Evolutionary conservation across 2,329 filamentous ascomycete genomes (phyloP).

Genomic region (Coleophoma crateriformis): DNA sequence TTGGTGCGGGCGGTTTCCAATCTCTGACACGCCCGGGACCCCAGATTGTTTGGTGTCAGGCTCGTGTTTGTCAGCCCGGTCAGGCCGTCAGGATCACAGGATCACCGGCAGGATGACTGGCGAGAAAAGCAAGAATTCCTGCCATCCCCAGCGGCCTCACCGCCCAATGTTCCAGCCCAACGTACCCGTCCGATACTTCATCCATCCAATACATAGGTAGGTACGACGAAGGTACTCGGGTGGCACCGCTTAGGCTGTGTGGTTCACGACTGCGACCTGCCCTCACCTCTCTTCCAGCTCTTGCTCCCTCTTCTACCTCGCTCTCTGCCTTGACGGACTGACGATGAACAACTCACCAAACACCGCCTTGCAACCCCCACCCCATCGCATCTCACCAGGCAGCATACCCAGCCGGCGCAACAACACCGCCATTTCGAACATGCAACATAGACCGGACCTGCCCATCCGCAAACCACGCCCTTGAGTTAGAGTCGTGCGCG

Average conservation of each 20-base stretch:
- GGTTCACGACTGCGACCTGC: background rate
- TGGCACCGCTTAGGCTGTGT: too few relatives aligned
- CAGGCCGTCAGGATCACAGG: too few relatives aligned
- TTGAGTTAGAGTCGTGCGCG: background rate
- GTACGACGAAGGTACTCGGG: too few relatives aligned
- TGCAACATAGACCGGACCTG: constrained; percentile 6
- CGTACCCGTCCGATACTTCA: too few relatives aligned
- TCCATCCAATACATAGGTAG: too few relatives aligned
- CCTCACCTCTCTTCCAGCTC: background rate
- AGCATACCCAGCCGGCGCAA: background rate
- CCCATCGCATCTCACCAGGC: background rate
- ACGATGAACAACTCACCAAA: constrained; percentile 4
- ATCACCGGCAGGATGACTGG: background rate
- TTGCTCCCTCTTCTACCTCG: background rate
- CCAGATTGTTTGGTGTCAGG: background rate
- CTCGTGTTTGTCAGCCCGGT: too few relatives aligned
- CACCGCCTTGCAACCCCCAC: background rate
- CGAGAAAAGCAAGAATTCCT: too few relatives aligned
- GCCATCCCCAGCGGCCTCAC: too few relatives aligned
- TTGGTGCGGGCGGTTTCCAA: background rate
- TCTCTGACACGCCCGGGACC: background rate
- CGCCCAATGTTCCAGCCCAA: background rate
- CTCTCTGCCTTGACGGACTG: background rate
- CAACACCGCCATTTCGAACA: constrained; percentile 2
- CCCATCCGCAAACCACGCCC: constrained; percentile 2